phyloP scores from a whole-genome alignment of 169 alveolate genomes.

The Fabrea salina region DNA sequence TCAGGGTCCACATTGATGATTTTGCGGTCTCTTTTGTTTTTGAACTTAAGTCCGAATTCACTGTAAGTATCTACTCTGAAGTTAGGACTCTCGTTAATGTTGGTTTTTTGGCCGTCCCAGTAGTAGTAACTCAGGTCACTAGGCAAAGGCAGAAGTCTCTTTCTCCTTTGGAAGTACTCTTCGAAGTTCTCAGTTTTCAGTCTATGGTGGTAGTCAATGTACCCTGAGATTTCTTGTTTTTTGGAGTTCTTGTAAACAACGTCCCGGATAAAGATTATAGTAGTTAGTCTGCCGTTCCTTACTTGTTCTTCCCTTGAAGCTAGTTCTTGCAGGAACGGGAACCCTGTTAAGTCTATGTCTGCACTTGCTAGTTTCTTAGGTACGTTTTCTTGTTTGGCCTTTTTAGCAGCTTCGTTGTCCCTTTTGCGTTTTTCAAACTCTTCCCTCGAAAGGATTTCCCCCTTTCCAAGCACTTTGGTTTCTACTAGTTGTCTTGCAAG shows the following conservation, averaged over 20 bases:
- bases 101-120: conserved; percentile 86
- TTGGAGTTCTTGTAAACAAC: conserved; percentile 50
- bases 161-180: conserved; percentile 74
- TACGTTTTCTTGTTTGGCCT: conserved; percentile 75
- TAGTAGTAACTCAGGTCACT: conserved; percentile 86
- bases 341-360: conserved; percentile 57
- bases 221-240: conserved; percentile 83
- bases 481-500: conserved; percentile 83
- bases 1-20: conserved; percentile 87
- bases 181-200: conserved; percentile 86
- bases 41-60: conserved; percentile 84
- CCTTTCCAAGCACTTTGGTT: conserved; percentile 76
- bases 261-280: conserved; percentile 88
- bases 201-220: conserved; percentile 89
- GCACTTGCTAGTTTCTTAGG: conserved; percentile 63
- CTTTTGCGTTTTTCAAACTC: conserved; percentile 74
- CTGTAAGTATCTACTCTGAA: conserved; percentile 90
- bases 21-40: conserved; percentile 90
- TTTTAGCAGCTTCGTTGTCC: conserved; percentile 77
- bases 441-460: conserved; percentile 77
- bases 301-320: conserved; percentile 85
- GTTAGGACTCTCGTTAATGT: conserved; percentile 84
- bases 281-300: conserved; percentile 85
- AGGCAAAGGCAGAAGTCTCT: conserved; percentile 74
- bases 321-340: conserved; percentile 74